phyloP scores from a whole-genome alignment of 306 rosid species.

The Glycine latifolia region DNA sequence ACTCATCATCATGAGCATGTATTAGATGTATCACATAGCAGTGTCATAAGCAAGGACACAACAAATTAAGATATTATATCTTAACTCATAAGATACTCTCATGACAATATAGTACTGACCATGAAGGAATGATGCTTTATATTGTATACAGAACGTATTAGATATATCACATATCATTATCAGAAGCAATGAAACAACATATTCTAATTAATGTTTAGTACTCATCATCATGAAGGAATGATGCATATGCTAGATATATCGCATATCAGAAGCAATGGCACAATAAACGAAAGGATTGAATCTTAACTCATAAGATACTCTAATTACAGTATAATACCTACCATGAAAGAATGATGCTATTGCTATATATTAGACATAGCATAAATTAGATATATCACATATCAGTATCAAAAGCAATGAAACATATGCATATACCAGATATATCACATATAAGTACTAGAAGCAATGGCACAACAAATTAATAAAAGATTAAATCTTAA shows the following conservation, averaged over 20 bases:
- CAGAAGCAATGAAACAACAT: too few species aligned
- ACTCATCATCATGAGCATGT: slow-evolving; percentile 75
- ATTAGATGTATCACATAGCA: neutral
- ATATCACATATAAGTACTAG: neutral
- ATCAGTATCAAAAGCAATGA: too few species aligned
- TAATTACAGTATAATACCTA: neutral
- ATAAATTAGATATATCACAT: too few species aligned
- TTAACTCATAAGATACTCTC: too few species aligned
- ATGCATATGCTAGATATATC: neutral
- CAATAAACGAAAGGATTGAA: neutral
- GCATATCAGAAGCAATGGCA: neutral
- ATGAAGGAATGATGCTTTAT: too few species aligned
- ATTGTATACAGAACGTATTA: too few species aligned
- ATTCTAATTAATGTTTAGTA: too few species aligned
- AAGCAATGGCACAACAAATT: neutral
- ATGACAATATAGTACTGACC: neutral
- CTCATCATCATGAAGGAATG: neutral
- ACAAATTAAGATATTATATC: neutral
- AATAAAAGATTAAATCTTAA: neutral
- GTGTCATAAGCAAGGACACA: neutral
- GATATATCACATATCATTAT: too few species aligned
- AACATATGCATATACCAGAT: slow-evolving; percentile 50
- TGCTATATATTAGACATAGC: too few species aligned
- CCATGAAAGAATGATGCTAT: too few species aligned
- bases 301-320: neutral